A percentile compares a stretch with the other conserved stretches of the same genome.
These are phyloP conservation scores for Globisporangium solare DNA, from an alignment of 352 stramenopile genomes.

Conservation along the genomic window DNA sequence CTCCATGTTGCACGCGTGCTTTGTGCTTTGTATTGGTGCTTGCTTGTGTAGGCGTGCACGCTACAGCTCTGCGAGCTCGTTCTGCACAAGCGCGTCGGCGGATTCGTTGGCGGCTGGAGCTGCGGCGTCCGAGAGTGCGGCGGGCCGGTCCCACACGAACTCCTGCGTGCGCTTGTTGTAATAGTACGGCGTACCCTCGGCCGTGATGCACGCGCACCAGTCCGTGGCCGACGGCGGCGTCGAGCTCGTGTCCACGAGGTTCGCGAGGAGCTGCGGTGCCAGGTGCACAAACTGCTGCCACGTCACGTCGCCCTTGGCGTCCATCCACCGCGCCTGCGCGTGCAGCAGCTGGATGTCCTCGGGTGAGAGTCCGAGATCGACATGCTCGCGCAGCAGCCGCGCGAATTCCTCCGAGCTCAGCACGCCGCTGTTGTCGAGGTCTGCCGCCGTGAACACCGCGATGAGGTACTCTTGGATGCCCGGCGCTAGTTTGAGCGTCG, in stretches of 20 bases:
- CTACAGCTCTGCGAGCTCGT: too few species aligned
- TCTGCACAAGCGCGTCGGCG: too few species aligned
- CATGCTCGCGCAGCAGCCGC: conserved; percentile 16
- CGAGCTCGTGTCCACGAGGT: conserved; percentile 13
- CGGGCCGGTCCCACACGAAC: conserved; percentile 16
- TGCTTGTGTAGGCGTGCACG: too few species aligned
- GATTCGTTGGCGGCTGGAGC: too few species aligned
- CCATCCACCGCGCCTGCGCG: conserved; percentile 12
- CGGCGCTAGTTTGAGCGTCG: conserved; percentile 8
- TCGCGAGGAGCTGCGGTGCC: conserved; percentile 18
- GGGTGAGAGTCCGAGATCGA: conserved; percentile 16
- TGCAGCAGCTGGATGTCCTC: conserved; percentile 18
- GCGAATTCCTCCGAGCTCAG: conserved; percentile 19
- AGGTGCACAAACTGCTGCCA: conserved; percentile 22
- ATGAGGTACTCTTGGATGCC: conserved; percentile 20
- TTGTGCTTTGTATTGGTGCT: too few species aligned
- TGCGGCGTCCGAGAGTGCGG: background rate
- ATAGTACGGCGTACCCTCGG: conserved; percentile 20
- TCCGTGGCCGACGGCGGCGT: conserved; percentile 10
- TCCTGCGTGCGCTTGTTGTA: conserved; percentile 32
- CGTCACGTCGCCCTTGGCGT: conserved; percentile 15
- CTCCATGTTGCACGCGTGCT: too few species aligned
- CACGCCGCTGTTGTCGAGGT: conserved; percentile 21
- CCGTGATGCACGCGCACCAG: conserved; percentile 19
- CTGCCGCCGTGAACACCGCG: conserved; percentile 16